Conservation (phyloP, 352 stramenopile genomes). For the Blastocystis sp. region DNA sequence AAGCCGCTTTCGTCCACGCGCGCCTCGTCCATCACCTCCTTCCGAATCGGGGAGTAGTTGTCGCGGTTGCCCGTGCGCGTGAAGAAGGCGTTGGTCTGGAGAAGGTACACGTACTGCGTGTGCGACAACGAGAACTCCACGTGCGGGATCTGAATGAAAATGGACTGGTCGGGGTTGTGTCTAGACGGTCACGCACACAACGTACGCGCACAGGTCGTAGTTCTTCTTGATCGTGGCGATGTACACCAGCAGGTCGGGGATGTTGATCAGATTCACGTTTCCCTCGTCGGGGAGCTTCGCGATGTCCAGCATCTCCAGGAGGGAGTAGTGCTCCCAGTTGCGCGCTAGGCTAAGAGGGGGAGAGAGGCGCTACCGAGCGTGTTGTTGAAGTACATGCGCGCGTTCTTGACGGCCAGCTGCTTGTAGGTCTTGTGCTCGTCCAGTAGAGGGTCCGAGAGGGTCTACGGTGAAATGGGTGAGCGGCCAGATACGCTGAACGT, state of each 20-base stretch:
- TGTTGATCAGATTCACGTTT: constrained; percentile 46
- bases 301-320: constrained; percentile 50
- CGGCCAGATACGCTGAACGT: constrained; percentile 16
- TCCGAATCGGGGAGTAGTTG: constrained; percentile 55
- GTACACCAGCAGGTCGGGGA: constrained; percentile 46
- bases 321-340: constrained; percentile 34
- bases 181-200: neutral
- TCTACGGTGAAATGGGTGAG: neutral
- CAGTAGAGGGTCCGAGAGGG: constrained; percentile 19
- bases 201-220: constrained; percentile 30
- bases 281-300: constrained; percentile 18
- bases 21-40: constrained; percentile 6
- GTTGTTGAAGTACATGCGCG: constrained; percentile 42
- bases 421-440: constrained; percentile 55
- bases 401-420: constrained; percentile 62
- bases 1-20: neutral
- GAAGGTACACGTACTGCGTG: constrained; percentile 40
- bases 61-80: constrained; percentile 62
- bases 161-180: constrained; percentile 29
- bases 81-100: constrained; percentile 63
- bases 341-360: neutral
- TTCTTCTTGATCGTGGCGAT: constrained; percentile 45
- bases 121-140: constrained; percentile 60
- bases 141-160: constrained; percentile 64
- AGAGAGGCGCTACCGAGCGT: neutral